phyloP scores from a whole-genome alignment of 2,329 filamentous ascomycete genomes.

The Fusarium tricinctum region DNA sequence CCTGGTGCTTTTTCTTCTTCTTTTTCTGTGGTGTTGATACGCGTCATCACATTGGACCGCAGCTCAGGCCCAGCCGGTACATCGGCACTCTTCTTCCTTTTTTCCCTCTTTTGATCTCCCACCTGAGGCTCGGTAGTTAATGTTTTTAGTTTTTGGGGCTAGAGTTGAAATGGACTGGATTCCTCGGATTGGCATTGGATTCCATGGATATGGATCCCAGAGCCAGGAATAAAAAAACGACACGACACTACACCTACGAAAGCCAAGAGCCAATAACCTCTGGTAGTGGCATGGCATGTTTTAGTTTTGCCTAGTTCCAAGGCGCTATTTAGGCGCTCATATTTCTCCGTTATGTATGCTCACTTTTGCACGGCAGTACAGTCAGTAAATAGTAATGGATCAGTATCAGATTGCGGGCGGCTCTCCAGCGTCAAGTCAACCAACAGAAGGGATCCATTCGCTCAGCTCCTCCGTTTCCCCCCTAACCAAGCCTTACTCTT shows the following conservation, averaged over 20 bases:
- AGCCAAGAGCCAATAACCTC: constrained; percentile 23
- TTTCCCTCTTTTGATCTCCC: constrained; percentile 1
- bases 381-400: no score
- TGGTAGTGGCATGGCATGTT: constrained; percentile 9
- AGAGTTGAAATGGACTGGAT: constrained; percentile 10
- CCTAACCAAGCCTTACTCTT: constrained; percentile 16
- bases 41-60: constrained; percentile 48
- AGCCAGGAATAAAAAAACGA: constrained; percentile 15
- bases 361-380: neutral
- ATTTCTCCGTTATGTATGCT: neutral
- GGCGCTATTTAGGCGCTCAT: constrained; percentile 20
- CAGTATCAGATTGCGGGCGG: constrained; percentile 38
- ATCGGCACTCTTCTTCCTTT: constrained; percentile 36
- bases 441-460: constrained; percentile 13
- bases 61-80: constrained; percentile 43
- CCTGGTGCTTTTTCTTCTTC: neutral
- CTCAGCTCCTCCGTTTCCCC: constrained; percentile 25
- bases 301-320: constrained; percentile 2
- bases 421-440: constrained; percentile 21
- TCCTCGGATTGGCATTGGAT: constrained; percentile 5
- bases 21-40: constrained; percentile 28
- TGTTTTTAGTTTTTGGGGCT: neutral
- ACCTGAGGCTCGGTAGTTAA: constrained; percentile 40
- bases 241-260: neutral
- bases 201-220: constrained; percentile 2